phyloP scores from a whole-genome alignment of 208 protist species.

The Wallacemonas sp. region DNA sequence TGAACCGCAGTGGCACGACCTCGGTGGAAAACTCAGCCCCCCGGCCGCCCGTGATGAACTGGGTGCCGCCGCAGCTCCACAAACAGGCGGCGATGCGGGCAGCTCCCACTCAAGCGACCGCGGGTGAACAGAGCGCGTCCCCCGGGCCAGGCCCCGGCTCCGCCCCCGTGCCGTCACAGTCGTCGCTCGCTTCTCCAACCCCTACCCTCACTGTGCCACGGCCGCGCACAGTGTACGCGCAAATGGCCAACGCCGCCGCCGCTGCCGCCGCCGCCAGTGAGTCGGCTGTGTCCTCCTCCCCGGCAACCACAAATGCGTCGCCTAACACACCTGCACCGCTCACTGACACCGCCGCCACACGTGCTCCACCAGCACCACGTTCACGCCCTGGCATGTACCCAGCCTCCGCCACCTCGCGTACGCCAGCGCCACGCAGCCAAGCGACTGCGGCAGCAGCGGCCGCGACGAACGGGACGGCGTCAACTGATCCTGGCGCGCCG shows the following conservation, averaged over 20 bases:
- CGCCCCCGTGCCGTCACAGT: too few relatives aligned
- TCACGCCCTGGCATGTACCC: conserved; percentile 1
- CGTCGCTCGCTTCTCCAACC: background rate
- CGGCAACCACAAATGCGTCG: background rate
- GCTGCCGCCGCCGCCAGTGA: background rate
- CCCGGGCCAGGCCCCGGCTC: background rate
- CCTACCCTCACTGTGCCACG: conserved; percentile 19
- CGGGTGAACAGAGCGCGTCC: background rate
- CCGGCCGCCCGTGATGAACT: background rate
- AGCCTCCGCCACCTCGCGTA: background rate
- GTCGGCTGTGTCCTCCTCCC: background rate
- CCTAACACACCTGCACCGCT: background rate
- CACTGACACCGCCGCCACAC: background rate
- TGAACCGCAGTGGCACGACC: background rate
- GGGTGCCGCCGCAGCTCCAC: conserved; percentile 10
- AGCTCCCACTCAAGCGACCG: background rate
- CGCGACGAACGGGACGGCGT: background rate
- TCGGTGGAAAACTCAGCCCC: background rate
- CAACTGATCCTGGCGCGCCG: background rate
- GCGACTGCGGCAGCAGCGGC: background rate
- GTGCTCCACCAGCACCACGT: background rate
- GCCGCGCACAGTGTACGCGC: conserved; percentile 19
- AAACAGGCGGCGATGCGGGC: background rate
- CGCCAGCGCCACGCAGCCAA: conserved; percentile 6
- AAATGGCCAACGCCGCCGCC: conserved; percentile 10